Evolutionary conservation across 2,329 filamentous ascomycete species (phyloP).

Genomic region (Alternaria sp.): DNA sequence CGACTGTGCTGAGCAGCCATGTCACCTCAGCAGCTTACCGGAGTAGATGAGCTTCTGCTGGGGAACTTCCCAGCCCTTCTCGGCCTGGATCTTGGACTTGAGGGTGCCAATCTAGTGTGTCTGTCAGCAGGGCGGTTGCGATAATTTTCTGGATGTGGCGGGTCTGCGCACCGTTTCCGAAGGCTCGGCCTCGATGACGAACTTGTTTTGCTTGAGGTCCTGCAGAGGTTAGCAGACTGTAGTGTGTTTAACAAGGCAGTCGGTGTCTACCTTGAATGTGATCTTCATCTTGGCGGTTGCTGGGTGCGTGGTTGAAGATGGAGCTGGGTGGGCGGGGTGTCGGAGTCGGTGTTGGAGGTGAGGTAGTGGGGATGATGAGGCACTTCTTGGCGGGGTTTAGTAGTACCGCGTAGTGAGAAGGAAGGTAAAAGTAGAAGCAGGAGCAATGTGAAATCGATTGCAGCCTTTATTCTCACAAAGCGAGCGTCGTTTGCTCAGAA

Average conservation of each 20-base stretch:
- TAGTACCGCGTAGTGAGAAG: conserved; percentile 1
- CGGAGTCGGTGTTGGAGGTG: conserved; percentile 22
- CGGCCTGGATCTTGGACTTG: conserved; percentile 88
- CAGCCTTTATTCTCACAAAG: background rate
- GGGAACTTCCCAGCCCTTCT: conserved; percentile 93
- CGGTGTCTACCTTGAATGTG: conserved; percentile 68
- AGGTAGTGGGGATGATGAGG: conserved; percentile 19
- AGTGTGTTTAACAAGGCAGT: conserved; percentile 15
- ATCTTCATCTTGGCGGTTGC: conserved; percentile 64
- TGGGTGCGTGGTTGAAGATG: conserved; percentile 22
- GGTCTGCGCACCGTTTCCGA: conserved; percentile 75
- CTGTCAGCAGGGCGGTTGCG: conserved; percentile 19
- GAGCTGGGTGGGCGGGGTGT: conserved; percentile 35
- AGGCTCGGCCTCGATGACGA: conserved; percentile 92
- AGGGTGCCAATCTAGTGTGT: conserved; percentile 76
- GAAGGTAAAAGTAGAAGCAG: conserved; percentile 2
- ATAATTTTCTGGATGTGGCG: conserved; percentile 19
- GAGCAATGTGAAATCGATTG: background rate
- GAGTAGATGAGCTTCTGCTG: conserved; percentile 98
- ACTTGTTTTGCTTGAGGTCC: conserved; percentile 99
- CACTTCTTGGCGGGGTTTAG: conserved; percentile 10
- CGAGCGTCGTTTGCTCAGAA: conserved; percentile 19
- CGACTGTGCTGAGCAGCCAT: conserved; percentile 27
- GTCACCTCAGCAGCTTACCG: conserved; percentile 62
- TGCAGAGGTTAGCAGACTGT: conserved; percentile 50